phyloP scores from a whole-genome alignment of 192 early-diverging fungal genomes.

The Mortierella antarctica region DNA sequence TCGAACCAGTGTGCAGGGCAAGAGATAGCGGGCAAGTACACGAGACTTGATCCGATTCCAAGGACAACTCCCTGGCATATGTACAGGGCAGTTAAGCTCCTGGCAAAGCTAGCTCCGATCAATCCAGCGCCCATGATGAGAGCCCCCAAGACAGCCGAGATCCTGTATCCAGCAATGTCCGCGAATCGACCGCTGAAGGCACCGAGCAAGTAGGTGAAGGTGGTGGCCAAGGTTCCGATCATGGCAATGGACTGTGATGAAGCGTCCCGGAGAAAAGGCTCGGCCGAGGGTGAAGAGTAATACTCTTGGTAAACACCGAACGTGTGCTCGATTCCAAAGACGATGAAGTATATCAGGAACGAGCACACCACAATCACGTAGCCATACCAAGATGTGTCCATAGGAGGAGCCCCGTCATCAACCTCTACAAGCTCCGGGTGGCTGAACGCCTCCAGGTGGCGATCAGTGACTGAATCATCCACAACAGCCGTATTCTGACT shows the following conservation, averaged over 20 bases:
- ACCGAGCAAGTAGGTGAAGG: constrained; percentile 43
- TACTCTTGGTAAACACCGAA: constrained; percentile 52
- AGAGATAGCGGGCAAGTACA: constrained; percentile 52
- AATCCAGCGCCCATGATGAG: constrained; percentile 44
- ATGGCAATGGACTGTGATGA: constrained; percentile 26
- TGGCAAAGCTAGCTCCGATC: constrained; percentile 49
- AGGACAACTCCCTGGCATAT: constrained; percentile 52
- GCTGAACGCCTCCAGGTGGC: constrained; percentile 21
- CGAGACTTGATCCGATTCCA: constrained; percentile 55
- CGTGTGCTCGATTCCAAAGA: constrained; percentile 51
- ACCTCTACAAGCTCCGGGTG: constrained; percentile 9
- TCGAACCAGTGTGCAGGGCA: constrained; percentile 54
- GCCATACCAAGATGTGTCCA: constrained; percentile 50
- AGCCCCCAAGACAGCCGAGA: constrained; percentile 34
- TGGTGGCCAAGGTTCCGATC: constrained; percentile 50
- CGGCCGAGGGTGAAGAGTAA: constrained; percentile 33
- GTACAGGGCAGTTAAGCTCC: constrained; percentile 17
- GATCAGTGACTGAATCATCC: neutral
- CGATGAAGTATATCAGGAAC: constrained; percentile 43
- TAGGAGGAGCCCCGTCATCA: constrained; percentile 37
- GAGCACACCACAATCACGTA: constrained; percentile 40
- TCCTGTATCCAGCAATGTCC: constrained; percentile 28
- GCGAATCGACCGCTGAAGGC: constrained; percentile 47
- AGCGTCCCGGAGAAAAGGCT: constrained; percentile 26
- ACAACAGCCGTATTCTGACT: neutral